phyloP scores from a whole-genome alignment of 306 rosid genomes.

The Citrullus colocynthis region DNA sequence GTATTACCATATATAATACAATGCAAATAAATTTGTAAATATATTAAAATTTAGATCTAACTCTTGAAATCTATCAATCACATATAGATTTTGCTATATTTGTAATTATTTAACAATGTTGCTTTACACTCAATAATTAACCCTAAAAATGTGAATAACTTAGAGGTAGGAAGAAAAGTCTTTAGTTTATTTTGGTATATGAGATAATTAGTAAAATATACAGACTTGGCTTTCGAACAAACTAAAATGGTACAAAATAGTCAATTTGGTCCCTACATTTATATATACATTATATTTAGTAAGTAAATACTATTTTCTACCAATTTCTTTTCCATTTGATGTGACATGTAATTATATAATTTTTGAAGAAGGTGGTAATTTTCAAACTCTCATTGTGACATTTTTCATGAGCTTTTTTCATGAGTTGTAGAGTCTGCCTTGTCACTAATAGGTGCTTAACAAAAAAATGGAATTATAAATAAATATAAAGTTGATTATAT shows the following conservation, averaged over 20 bases:
- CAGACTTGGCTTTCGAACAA: not conserved
- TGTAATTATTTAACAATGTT: no score
- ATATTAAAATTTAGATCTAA: no score
- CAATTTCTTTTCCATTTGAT: not conserved
- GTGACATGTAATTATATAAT: not conserved
- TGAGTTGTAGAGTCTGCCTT: not conserved
- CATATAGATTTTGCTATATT: no score
- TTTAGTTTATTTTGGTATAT: not conserved
- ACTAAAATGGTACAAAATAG: not conserved
- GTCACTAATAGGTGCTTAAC: not conserved
- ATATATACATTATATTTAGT: not conserved
- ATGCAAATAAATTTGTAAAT: no score
- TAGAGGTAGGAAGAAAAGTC: not conserved
- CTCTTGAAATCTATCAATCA: no score
- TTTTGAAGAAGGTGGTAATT: not conserved
- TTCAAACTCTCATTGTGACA: not conserved
- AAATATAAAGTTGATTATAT: not conserved
- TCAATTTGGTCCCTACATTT: not conserved
- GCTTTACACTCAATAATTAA: no score
- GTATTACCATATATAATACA: no score
- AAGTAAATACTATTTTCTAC: no score
- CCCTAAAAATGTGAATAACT: not conserved
- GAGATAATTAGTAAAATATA: not conserved
- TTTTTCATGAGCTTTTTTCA: not conserved
- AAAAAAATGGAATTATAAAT: not conserved